A percentile compares a stretch with the other conserved stretches of the same genome.
Conservation (phyloP, 2,329 filamentous ascomycete species). For the Stemphylium lycopersici region DNA sequence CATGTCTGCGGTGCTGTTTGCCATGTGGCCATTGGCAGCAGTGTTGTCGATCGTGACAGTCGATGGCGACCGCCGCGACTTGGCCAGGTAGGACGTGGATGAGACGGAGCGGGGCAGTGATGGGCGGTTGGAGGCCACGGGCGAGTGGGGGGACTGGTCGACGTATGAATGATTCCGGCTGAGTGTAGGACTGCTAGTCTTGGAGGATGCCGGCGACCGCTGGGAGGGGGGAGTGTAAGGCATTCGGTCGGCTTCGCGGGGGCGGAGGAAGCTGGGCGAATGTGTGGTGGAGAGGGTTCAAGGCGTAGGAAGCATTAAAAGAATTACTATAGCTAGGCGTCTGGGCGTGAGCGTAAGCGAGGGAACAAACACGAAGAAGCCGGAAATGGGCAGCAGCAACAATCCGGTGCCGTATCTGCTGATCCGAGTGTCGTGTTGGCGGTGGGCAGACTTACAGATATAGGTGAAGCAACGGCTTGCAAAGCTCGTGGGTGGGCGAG, state of each 20-base stretch:
- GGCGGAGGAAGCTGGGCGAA: constrained; percentile 40
- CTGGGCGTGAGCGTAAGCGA: constrained; percentile 15
- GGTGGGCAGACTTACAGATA: constrained; percentile 20
- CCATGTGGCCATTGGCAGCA: constrained; percentile 35
- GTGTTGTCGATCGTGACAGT: constrained; percentile 41
- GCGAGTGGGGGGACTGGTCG: constrained; percentile 47
- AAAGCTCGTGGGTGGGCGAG: constrained; percentile 21
- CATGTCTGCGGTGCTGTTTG: constrained; percentile 29
- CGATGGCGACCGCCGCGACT: constrained; percentile 65
- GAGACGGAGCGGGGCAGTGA: constrained; percentile 62
- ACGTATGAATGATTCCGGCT: constrained; percentile 59
- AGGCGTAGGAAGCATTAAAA: constrained; percentile 53
- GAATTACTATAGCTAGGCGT: constrained; percentile 31
- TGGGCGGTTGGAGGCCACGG: constrained; percentile 48
- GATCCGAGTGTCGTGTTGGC: neutral
- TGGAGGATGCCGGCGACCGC: constrained; percentile 64
- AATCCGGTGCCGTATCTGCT: neutral
- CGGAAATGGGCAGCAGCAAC: neutral
- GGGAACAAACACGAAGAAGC: constrained; percentile 4
- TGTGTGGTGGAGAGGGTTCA: constrained; percentile 40
- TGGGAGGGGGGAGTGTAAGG: constrained; percentile 85
- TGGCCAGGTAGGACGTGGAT: constrained; percentile 66
- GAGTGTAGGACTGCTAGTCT: constrained; percentile 57
- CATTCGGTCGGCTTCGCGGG: constrained; percentile 64
- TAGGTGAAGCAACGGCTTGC: constrained; percentile 24